Percentiles rank a stretch among this genome's conserved stretches.
These are phyloP conservation scores for Porodaedalea pini DNA, from an alignment of 1,284 basidiomycete species.

Conservation along the genomic window DNA sequence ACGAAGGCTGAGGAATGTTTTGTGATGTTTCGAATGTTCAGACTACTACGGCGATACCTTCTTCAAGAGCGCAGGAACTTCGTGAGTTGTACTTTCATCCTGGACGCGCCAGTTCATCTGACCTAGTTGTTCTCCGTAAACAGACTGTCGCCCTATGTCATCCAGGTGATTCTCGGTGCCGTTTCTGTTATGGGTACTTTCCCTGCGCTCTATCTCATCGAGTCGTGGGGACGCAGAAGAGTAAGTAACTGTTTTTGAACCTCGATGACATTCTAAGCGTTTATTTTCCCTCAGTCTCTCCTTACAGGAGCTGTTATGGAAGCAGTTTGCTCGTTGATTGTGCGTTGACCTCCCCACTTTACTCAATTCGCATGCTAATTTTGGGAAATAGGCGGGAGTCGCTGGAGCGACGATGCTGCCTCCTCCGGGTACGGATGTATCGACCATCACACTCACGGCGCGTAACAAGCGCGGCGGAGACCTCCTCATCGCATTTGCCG, in stretches of 20 bases:
- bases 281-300: constrained; percentile 42
- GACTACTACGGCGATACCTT: constrained; percentile 82
- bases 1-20: neutral
- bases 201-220: constrained; percentile 63
- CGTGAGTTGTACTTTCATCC: constrained; percentile 33
- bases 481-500: constrained; percentile 69
- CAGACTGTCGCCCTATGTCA: constrained; percentile 65
- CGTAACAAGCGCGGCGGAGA: constrained; percentile 61
- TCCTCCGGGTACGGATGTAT: constrained; percentile 37
- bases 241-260: constrained; percentile 31
- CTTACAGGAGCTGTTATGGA: constrained; percentile 65
- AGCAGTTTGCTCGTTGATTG: constrained; percentile 61
- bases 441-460: constrained; percentile 37
- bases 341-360: constrained; percentile 28
- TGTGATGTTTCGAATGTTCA: constrained; percentile 25
- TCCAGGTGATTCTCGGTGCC: constrained; percentile 68
- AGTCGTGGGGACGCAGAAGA: constrained; percentile 59
- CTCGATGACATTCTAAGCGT: neutral
- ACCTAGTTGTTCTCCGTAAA: neutral
- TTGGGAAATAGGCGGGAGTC: constrained; percentile 49
- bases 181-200: constrained; percentile 65
- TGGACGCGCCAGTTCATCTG: neutral
- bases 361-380: neutral
- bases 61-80: constrained; percentile 71
- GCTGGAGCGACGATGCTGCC: constrained; percentile 69